A percentile compares a stretch with the other conserved stretches of the same genome.
Evolutionary conservation across 768 basidiomycete species (phyloP).

Genomic region (Dentipellis sp.): DNA sequence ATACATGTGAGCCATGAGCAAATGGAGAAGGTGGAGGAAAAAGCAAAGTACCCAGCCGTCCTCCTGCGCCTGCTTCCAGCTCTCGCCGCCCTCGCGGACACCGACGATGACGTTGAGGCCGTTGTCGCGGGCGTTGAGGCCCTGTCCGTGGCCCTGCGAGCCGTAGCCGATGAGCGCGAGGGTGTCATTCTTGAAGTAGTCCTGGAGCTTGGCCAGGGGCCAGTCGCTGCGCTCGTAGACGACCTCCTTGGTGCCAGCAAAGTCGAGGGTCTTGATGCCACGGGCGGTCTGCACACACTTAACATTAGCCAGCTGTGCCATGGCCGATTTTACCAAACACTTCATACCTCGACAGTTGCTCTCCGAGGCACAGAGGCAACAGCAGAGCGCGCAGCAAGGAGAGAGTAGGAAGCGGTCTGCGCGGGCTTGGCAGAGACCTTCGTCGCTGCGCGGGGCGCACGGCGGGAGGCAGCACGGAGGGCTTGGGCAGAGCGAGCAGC

Average conservation of each 20-base stretch:
- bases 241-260: constrained; percentile 87
- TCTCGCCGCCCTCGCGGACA: constrained; percentile 94
- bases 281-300: constrained; percentile 40
- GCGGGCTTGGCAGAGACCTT: constrained; percentile 28
- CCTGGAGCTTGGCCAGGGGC: constrained; percentile 95
- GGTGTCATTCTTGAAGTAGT: constrained; percentile 99
- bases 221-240: constrained; percentile 97
- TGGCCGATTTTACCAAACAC: background rate
- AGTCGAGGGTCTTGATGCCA: constrained; percentile 92
- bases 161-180: constrained; percentile 99
- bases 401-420: constrained; percentile 58
- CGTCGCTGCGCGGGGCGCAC: constrained; percentile 42
- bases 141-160: constrained; percentile 97
- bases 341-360: constrained; percentile 1
- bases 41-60: constrained; percentile 81
- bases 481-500: constrained; percentile 57
- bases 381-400: constrained; percentile 36
- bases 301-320: background rate
- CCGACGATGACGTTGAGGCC: constrained; percentile 98
- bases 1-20: background rate
- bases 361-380: constrained; percentile 8
- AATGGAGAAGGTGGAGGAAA: background rate
- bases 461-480: constrained; percentile 58
- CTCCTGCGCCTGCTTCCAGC: constrained; percentile 90
- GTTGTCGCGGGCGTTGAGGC: constrained; percentile 97